Evolutionary conservation across 2,329 filamentous ascomycete species (phyloP), one percentile per base, ranked within the genome.

Genomic region (Phyllosticta citrichinensis): DNA sequence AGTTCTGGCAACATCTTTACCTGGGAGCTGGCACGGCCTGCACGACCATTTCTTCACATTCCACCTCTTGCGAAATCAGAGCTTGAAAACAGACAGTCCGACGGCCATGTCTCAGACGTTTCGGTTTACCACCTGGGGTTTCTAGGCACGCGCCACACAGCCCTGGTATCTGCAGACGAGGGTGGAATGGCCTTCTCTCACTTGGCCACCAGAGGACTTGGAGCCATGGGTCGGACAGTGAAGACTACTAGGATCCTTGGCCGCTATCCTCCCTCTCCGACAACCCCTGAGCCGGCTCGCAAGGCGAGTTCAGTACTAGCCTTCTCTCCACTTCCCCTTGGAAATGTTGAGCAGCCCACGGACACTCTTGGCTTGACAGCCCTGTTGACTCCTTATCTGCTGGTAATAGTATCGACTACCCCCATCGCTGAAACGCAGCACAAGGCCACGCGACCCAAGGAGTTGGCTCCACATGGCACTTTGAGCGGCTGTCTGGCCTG

Each of bases 151-250:
- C 83, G 95, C 62, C 92, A 94, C 68, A 99, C 94, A 14, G 94
- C 95, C 3, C 80, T 99, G 5, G 92, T 97, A 11, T 99, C 94
- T 3, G 94, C 94, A 2, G 92, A 99, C 74, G 89, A 96, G 68
- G 85, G 85, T 56, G 94, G 95, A 20, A 99, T 99, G 95, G 93
- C 94, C 0, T 99, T 99, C 73, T 97, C 94, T 2, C 95, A 99
- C 74, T 82, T 99, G 10, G 95, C 94, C 10, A 96, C 91, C 10
- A 83, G 95, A 67, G 95, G 94, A 1, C 87, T 95, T 47, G 94
- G 94, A 3, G 83, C 91, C 24, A 81, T 99, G 22, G 91, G 88
- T 5, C 84, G 94, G 62, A 87, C 85, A 0, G 88, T 99, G 55
- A 96, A 91, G 75, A 96, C 91, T 0, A 93, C 89, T 2, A 83